These are phyloP conservation scores for Monosporascus ibericus DNA, from an alignment of 2,329 filamentous ascomycete species.

Conservation along the genomic window DNA sequence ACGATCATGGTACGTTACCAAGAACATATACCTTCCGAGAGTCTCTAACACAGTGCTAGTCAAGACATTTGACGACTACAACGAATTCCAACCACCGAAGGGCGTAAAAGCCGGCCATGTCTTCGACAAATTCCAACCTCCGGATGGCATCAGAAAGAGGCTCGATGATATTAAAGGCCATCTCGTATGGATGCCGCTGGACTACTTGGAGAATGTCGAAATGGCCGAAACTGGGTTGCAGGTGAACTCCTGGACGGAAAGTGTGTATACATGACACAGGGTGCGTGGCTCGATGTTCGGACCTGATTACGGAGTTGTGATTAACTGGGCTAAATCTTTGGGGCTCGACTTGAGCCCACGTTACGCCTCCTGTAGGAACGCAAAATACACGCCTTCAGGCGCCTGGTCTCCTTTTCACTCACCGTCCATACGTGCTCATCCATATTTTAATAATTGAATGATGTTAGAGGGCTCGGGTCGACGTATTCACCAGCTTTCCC, in stretches of 20 bases:
- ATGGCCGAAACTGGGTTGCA: constrained; percentile 88
- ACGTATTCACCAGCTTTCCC: no score
- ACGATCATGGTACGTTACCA: constrained; percentile 61
- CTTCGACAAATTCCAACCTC: constrained; percentile 71
- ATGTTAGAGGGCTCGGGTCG: no score
- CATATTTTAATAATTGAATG: no score
- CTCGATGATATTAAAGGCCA: constrained; percentile 79
- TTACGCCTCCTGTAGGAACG: no score
- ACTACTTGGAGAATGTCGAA: constrained; percentile 74
- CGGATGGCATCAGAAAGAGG: constrained; percentile 66
- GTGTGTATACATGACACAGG: constrained; percentile 62
- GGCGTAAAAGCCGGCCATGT: constrained; percentile 79
- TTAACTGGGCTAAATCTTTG: not conserved
- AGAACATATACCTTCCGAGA: not conserved
- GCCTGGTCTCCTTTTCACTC: no score
- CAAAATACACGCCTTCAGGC: no score
- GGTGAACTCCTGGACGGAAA: constrained; percentile 82
- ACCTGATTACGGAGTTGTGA: not conserved
- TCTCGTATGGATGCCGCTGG: constrained; percentile 90
- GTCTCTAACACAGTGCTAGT: constrained; percentile 41
- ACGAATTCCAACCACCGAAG: constrained; percentile 65
- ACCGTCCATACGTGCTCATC: no score
- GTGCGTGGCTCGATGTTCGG: not conserved
- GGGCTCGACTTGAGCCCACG: no score
- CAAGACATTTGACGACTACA: constrained; percentile 85